Base-by-base conservation (phyloP, 495 filamentous ascomycete species). In the Aspergillus nanangensis region DNA sequence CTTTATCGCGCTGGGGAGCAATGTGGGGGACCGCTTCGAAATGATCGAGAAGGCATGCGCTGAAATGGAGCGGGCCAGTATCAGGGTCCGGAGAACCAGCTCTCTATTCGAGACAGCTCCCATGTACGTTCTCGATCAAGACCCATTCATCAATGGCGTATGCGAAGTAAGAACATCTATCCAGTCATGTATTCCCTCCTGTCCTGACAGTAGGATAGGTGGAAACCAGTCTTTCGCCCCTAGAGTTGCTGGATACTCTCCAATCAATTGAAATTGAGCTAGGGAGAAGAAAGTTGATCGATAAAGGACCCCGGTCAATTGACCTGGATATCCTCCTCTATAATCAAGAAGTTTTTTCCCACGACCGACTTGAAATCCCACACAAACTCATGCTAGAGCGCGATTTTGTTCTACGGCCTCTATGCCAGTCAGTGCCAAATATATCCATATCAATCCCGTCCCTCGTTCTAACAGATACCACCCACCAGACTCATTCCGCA, bases 291-390 rank as follows among this genome's bases (percentile, higher is more conserved):
- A 96, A 96, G 63, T 54, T 87, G 27, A 82, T 96, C 40, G 90
- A 95, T 48, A 98, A 98, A 57, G 93, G 93, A 0, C 93, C 93
- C 13, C 80, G 93, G 0, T 91, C 84, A 47, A 94, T 98, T 33
- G 93, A 98, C 56, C 75, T 98, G 13, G 93, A 98, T 56, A 93
- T 98, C 45, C 73, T 98, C 3, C 74, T 97, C 4, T 96, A 96
- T 55, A 86, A 88, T 47, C 72, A 87, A 38, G 59, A 84, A 45
- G 71, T 66, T 3, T 58, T 94, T 38, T 62, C 79, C 38, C 76
- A 86, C 45, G 74, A 81, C 17, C 82, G 87, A 32, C 81, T 98
- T 24, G 84, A 75, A 40, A 81, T 98, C 37, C 93, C 93, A 32
- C 93, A 98, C 62, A 71, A 79, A 19, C 70, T 85, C 22, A 96